Evolutionary conservation across 139 green algal species (phyloP).

Genomic region (Chlorella ohadii): DNA sequence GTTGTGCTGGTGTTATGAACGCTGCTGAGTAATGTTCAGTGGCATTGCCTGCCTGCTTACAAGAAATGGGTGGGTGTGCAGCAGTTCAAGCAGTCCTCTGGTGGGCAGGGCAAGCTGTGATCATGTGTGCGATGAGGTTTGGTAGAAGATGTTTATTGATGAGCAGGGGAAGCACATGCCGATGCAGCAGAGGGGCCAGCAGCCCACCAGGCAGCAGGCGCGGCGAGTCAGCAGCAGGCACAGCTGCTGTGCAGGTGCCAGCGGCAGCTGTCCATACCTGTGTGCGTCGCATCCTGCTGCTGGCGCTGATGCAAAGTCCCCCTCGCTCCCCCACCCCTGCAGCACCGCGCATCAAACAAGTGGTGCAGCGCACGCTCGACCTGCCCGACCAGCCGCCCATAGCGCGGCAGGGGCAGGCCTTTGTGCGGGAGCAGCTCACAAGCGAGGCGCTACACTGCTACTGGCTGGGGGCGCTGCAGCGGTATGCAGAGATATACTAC

Average conservation of each 20-base stretch:
- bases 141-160: too few species aligned
- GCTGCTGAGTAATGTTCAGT: too few species aligned
- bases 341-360: constrained; percentile 44
- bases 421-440: constrained; percentile 41
- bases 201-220: too few species aligned
- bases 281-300: too few species aligned
- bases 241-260: too few species aligned
- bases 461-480: constrained; percentile 39
- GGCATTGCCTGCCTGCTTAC: constrained; percentile 3
- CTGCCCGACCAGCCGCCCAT: constrained; percentile 22
- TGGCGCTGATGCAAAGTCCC: too few species aligned
- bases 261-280: too few species aligned
- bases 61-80: constrained; percentile 14
- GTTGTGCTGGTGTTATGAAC: too few species aligned
- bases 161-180: too few species aligned
- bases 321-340: not conserved
- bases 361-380: constrained; percentile 15
- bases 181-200: too few species aligned
- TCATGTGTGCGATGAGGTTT: too few species aligned
- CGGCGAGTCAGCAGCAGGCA: too few species aligned
- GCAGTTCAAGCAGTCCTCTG: constrained; percentile 19
- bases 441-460: constrained; percentile 48
- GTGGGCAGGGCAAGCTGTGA: not conserved
- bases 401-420: constrained; percentile 33
- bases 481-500: constrained; percentile 46